phyloP scores from a whole-genome alignment of 192 early-diverging fungal species.

The Rhizoclosmatium sp. region DNA sequence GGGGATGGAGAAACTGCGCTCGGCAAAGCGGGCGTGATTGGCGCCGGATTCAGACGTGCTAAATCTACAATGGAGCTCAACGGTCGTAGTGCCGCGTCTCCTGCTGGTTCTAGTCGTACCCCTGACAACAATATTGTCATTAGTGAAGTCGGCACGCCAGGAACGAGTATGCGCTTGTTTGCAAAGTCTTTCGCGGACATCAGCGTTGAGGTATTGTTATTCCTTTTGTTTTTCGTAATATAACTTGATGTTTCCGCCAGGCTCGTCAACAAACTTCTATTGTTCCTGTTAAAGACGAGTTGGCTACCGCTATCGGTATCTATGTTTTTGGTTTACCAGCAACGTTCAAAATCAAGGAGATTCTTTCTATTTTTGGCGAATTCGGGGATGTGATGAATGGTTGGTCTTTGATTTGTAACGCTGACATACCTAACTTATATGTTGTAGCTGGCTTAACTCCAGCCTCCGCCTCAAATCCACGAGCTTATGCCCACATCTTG shows the following conservation, averaged over 20 bases:
- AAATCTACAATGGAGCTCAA: slow-evolving; percentile 3
- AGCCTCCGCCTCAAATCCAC: background rate
- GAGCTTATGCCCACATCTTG: slow-evolving; percentile 47
- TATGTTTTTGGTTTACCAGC: slow-evolving; percentile 54
- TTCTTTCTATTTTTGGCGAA: slow-evolving; percentile 52
- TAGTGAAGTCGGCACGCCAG: background rate
- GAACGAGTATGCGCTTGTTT: background rate
- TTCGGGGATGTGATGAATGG: slow-evolving; percentile 56
- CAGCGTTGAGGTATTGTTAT: slow-evolving; percentile 12
- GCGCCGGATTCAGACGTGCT: background rate
- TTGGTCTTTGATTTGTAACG: slow-evolving; percentile 8
- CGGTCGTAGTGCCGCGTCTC: background rate
- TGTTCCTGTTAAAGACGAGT: slow-evolving; percentile 18
- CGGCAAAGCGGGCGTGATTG: background rate
- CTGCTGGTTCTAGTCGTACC: background rate
- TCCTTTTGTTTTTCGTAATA: background rate
- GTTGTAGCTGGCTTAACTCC: slow-evolving; percentile 10
- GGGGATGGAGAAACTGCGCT: background rate
- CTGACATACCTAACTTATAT: slow-evolving; percentile 10
- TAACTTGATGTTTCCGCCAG: background rate
- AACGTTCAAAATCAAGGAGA: slow-evolving; percentile 48
- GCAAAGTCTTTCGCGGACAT: slow-evolving; percentile 31
- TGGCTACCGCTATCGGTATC: slow-evolving; percentile 37
- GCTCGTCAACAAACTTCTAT: background rate
- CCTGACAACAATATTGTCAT: background rate